Evolutionary conservation across 768 basidiomycete species (phyloP).

Genomic region (Lyophyllum decastes): DNA sequence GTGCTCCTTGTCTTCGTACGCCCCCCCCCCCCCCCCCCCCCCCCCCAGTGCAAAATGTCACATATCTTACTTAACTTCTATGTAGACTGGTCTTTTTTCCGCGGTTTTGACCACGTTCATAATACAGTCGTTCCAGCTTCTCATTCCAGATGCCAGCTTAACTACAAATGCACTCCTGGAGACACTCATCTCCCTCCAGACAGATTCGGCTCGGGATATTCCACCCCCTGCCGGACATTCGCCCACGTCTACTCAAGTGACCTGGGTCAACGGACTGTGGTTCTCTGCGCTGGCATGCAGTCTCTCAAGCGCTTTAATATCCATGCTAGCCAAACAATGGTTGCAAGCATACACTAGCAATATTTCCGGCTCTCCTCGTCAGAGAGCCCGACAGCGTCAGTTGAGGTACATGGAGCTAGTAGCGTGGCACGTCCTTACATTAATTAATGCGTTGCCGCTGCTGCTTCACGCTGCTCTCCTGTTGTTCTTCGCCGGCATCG

Average conservation of each 20-base stretch:
- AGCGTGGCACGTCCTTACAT: slow-evolving; percentile 38
- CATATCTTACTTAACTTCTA: not conserved
- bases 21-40: not conserved
- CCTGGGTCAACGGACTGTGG: slow-evolving; percentile 48
- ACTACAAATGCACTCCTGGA: slow-evolving; percentile 36
- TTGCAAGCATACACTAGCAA: slow-evolving; percentile 34
- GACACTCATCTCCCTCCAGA: slow-evolving; percentile 29
- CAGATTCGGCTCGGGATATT: slow-evolving; percentile 15
- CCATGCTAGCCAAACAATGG: slow-evolving; percentile 52
- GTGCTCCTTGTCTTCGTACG: slow-evolving; percentile 46
- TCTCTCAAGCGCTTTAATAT: slow-evolving; percentile 41
- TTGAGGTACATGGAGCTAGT: slow-evolving; percentile 33
- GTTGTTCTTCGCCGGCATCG: slow-evolving; percentile 41
- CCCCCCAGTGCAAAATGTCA: not conserved
- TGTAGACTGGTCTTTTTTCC: slow-evolving; percentile 43
- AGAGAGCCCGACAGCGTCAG: slow-evolving; percentile 39
- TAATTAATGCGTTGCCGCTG: slow-evolving; percentile 40
- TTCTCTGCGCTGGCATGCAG: slow-evolving; percentile 44
- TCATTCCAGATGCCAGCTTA: slow-evolving; percentile 33
- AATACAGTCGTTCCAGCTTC: slow-evolving; percentile 40
- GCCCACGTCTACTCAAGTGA: slow-evolving; percentile 25
- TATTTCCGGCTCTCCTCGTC: slow-evolving; percentile 36
- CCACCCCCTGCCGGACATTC: not conserved
- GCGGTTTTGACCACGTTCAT: slow-evolving; percentile 46
- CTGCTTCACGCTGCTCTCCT: slow-evolving; percentile 42